Percentiles rank a stretch among this genome's conserved stretches.
Evolutionary conservation across 805 yeast species (phyloP).

Genomic region (Cephaloascus albidus): DNA sequence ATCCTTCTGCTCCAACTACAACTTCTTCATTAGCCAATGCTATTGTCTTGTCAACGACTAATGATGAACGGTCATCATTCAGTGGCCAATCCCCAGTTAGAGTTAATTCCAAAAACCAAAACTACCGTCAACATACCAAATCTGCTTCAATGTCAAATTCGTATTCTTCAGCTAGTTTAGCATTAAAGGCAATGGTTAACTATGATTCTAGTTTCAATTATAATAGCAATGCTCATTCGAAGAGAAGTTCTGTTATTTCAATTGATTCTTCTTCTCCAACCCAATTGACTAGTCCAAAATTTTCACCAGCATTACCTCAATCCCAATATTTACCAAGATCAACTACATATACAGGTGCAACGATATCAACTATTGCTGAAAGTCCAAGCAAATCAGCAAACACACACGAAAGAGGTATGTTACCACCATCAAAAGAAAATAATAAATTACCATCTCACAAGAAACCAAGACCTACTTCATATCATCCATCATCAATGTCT

Average conservation of each 20-base stretch:
- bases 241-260: slow-evolving; percentile 9
- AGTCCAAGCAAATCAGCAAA: slow-evolving; percentile 18
- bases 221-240: slow-evolving; percentile 6
- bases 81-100: neutral
- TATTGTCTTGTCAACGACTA: slow-evolving; percentile 31
- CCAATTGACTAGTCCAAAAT: slow-evolving; percentile 9
- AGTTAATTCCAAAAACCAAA: neutral
- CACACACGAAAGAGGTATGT: slow-evolving; percentile 2
- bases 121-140: slow-evolving; percentile 12
- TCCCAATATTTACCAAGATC: slow-evolving; percentile 10
- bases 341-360: slow-evolving; percentile 21
- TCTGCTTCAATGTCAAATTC: slow-evolving; percentile 18
- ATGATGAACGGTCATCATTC: neutral
- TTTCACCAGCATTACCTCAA: neutral
- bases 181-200: slow-evolving; percentile 65
- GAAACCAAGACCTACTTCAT: slow-evolving; percentile 78
- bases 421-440: slow-evolving; percentile 10
- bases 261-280: slow-evolving; percentile 7
- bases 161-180: slow-evolving; percentile 53
- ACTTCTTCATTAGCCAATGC: slow-evolving; percentile 49
- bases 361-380: slow-evolving; percentile 37
- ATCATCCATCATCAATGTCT: slow-evolving; percentile 56
- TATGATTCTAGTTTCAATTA: slow-evolving; percentile 33
- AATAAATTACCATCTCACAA: slow-evolving; percentile 35
- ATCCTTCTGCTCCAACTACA: slow-evolving; percentile 62